Evolutionary conservation across 1,139 yeast species (phyloP), one percentile per base, ranked within the genome.

Genomic region (Taiozyma sp.): DNA sequence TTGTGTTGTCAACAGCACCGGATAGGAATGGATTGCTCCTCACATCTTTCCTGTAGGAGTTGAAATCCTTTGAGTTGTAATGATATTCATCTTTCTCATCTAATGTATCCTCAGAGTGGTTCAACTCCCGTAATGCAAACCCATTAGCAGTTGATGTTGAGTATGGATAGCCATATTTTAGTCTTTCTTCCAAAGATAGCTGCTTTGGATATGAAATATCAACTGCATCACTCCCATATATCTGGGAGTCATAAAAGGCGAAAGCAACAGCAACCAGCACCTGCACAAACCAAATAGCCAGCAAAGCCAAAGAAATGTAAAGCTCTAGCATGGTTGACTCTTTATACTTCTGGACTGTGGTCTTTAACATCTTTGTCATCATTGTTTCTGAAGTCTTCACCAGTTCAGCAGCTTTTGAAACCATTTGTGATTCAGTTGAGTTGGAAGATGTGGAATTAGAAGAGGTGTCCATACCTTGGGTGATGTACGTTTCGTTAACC

Each of bases 201-300:
- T 53, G 48, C 41, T 46, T 47, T 10, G 58, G 58, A 27, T 47
- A 42, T 14, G 54, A 44, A 14, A 53, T 55, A n/a, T 41, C 41
- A 13, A 41, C 29, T 1, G 24, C 34, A 2, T 22, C n/a, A n/a
- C 43, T n/a, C 4, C 27, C 22, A 4, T 24, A 23, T 1, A 39
- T 38, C 14, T 44, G 30, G 12, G 45, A n/a, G 36, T 50, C 48
- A 23, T 51, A 34, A 13, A 34, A 24, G 1, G 68, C 49, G 2
- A 73, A 59, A 0, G 62, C 10, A 4, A 62, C 28, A 2, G 77
- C 87, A 6, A 78, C 58, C 0, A 76, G 38, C 0, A 76, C 40
- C 57, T 80, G 83, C 0, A 75, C 12, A 0, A 72, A 4, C 86
- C 88, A 84, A 0, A 78, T 42, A 0, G 71, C 74, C 2, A 82